A percentile compares a stretch with the other conserved stretches of the same genome.
Evolutionary conservation across 495 filamentous ascomycete genomes (phyloP).

Genomic region (Trichoderma erinaceum): DNA sequence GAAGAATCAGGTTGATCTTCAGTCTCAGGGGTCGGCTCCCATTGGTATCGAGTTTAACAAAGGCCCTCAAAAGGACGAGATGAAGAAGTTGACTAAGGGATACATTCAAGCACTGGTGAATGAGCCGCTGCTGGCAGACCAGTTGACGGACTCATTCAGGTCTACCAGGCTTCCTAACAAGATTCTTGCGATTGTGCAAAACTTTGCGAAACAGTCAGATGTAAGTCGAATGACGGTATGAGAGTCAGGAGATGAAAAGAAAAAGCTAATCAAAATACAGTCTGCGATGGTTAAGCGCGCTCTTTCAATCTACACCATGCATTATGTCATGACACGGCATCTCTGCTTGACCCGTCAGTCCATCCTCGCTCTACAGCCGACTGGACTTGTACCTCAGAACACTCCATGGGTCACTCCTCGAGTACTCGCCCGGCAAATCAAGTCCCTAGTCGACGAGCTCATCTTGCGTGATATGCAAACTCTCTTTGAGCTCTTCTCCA

Average conservation of each 20-base stretch:
- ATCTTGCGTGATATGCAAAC: slow-evolving; percentile 37
- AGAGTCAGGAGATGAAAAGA: background rate
- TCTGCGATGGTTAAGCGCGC: slow-evolving; percentile 38
- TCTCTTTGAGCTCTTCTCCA: slow-evolving; percentile 41
- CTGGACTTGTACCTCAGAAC: slow-evolving; percentile 30
- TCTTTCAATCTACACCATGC: slow-evolving; percentile 44
- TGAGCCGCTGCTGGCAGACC: slow-evolving; percentile 36
- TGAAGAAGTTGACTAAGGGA: slow-evolving; percentile 33
- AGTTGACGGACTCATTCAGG: slow-evolving; percentile 38
- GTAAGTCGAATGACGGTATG: slow-evolving; percentile 21
- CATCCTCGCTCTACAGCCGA: slow-evolving; percentile 30
- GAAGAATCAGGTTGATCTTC: slow-evolving; percentile 30
- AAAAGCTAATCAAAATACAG: slow-evolving; percentile 15
- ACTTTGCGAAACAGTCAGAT: slow-evolving; percentile 32
- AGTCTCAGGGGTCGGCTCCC: slow-evolving; percentile 32
- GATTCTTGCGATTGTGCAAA: slow-evolving; percentile 37
- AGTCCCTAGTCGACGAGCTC: slow-evolving; percentile 45
- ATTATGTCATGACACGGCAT: slow-evolving; percentile 45
- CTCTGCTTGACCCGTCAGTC: slow-evolving; percentile 40
- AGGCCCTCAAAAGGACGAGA: slow-evolving; percentile 31
- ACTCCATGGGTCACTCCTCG: slow-evolving; percentile 40
- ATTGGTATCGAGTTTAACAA: slow-evolving; percentile 38
- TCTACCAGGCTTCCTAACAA: slow-evolving; percentile 36
- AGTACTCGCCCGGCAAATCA: slow-evolving; percentile 48
- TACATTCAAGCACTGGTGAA: slow-evolving; percentile 40